Percentiles rank a stretch among this genome's conserved stretches.
phyloP scores from a whole-genome alignment of 1,284 basidiomycete species.

The Apiotrichum brassicae region DNA sequence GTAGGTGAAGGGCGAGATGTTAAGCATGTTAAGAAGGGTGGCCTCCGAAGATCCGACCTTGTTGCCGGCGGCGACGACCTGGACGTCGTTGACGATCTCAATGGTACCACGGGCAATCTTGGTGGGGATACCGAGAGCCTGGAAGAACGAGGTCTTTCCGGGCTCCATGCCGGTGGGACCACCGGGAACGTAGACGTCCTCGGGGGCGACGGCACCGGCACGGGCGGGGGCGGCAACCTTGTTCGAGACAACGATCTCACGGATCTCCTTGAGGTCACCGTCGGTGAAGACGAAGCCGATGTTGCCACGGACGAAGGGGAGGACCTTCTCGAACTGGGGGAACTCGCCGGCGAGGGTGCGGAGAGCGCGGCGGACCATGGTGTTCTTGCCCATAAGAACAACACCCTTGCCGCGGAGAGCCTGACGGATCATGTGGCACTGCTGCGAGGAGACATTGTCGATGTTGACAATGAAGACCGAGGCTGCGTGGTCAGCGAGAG shows the following conservation, averaged over 20 bases:
- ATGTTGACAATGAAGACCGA: slow-evolving; percentile 99
- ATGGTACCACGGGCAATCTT: slow-evolving; percentile 99
- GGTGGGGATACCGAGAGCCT: slow-evolving; percentile 98
- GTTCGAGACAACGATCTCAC: slow-evolving; percentile 88
- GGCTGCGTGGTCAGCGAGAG: slow-evolving; percentile 53
- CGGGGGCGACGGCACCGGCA: slow-evolving; percentile 92
- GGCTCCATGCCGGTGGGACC: slow-evolving; percentile 99
- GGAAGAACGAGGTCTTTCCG: slow-evolving; percentile 99
- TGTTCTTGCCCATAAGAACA: slow-evolving; percentile 99
- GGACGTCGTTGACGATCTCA: slow-evolving; percentile 96
- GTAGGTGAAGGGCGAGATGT: slow-evolving; percentile 98
- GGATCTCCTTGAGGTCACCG: slow-evolving; percentile 88
- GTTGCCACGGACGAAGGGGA: slow-evolving; percentile 94
- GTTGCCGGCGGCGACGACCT: slow-evolving; percentile 85
- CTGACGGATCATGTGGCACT: slow-evolving; percentile 77
- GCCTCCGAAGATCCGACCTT: slow-evolving; percentile 97
- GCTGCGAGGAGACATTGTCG: slow-evolving; percentile 99
- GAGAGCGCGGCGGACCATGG: slow-evolving; percentile 98
- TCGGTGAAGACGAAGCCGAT: slow-evolving; percentile 98
- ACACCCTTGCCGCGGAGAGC: slow-evolving; percentile 93
- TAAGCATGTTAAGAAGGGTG: slow-evolving; percentile 97
- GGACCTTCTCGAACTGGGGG: slow-evolving; percentile 92
- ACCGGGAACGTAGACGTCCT: slow-evolving; percentile 84
- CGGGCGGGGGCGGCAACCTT: slow-evolving; percentile 97
- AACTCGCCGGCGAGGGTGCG: slow-evolving; percentile 80